Conservation (phyloP, 2,329 filamentous ascomycete species). For the Fusarium guadeloupense region DNA sequence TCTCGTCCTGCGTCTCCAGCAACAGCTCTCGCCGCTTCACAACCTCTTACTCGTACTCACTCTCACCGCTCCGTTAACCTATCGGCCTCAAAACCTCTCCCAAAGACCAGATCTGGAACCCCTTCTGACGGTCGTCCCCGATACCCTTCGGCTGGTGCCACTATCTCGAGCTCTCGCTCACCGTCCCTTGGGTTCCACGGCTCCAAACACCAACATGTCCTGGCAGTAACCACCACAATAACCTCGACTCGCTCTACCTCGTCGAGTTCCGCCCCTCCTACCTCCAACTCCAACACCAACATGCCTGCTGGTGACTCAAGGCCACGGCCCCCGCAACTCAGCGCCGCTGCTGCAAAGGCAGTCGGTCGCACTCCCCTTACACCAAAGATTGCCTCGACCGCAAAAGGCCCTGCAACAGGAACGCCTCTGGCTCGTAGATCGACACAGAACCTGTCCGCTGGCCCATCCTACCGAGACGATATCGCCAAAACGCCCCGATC, state of each 20-base stretch:
- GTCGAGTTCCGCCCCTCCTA: conserved; percentile 38
- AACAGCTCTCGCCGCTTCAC: conserved; percentile 13
- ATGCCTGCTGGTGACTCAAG: conserved; percentile 63
- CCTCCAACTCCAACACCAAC: conserved; percentile 35
- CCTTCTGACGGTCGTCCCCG: conserved; percentile 36
- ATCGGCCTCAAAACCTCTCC: conserved; percentile 28
- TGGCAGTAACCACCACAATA: conserved; percentile 45
- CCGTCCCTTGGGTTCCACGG: conserved; percentile 38
- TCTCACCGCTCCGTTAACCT: conserved; percentile 26
- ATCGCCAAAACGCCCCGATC: conserved; percentile 76
- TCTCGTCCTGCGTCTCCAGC: conserved; percentile 27
- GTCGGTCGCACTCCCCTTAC: conserved; percentile 60
- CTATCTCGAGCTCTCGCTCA: conserved; percentile 32
- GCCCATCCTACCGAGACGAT: conserved; percentile 30
- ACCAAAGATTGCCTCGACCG: conserved; percentile 61
- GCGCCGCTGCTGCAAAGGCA: conserved; percentile 67
- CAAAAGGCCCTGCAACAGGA: conserved; percentile 51
- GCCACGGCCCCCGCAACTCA: conserved; percentile 75
- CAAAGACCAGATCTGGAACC: conserved; percentile 26
- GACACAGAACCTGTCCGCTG: conserved; percentile 26
- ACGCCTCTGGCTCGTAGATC: conserved; percentile 53
- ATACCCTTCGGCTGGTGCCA: conserved; percentile 36
- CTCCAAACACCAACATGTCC: conserved; percentile 43
- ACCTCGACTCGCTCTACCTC: conserved; percentile 42
- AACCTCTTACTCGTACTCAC: no score